A percentile compares a stretch with the other conserved stretches of the same genome.
phyloP scores from a whole-genome alignment of 805 yeast genomes.

The Pichia manshurica region DNA sequence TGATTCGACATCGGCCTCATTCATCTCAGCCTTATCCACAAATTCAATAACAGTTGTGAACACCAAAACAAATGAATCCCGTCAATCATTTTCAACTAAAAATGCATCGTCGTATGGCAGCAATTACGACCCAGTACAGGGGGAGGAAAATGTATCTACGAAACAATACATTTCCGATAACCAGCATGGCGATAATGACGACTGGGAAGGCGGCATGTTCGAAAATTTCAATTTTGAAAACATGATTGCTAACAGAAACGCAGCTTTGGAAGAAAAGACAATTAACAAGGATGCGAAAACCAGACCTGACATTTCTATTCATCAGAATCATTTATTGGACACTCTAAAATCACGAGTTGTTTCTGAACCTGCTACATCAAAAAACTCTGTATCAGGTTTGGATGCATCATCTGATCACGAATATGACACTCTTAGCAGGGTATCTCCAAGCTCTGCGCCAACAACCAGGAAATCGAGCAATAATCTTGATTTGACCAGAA shows the following conservation, averaged over 20 bases:
- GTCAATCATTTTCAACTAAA: background rate
- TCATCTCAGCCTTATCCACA: background rate
- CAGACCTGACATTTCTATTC: too few relatives aligned
- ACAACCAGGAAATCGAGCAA: conserved; percentile 5
- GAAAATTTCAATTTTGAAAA: conserved; percentile 15
- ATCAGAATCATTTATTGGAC: too few relatives aligned
- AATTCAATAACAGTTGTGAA: background rate
- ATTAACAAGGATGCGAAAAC: too few relatives aligned
- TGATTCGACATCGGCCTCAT: background rate
- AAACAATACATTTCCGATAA: too few relatives aligned
- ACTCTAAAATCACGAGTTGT: background rate
- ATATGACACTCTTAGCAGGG: too few relatives aligned
- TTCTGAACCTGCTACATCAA: conserved; percentile 7
- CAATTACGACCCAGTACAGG: too few relatives aligned
- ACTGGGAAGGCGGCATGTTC: conserved; percentile 13
- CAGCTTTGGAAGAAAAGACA: background rate
- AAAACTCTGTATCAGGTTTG: background rate
- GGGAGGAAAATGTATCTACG: too few relatives aligned
- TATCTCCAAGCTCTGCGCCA: conserved; percentile 4
- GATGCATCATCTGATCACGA: background rate
- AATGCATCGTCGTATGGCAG: too few relatives aligned
- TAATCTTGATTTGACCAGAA: background rate
- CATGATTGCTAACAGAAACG: conserved; percentile 4
- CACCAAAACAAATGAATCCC: background rate
- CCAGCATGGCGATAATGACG: conserved; percentile 1